These are phyloP conservation scores for Knufia fluminis DNA, from an alignment of 2,329 filamentous ascomycete species.

Conservation along the genomic window DNA sequence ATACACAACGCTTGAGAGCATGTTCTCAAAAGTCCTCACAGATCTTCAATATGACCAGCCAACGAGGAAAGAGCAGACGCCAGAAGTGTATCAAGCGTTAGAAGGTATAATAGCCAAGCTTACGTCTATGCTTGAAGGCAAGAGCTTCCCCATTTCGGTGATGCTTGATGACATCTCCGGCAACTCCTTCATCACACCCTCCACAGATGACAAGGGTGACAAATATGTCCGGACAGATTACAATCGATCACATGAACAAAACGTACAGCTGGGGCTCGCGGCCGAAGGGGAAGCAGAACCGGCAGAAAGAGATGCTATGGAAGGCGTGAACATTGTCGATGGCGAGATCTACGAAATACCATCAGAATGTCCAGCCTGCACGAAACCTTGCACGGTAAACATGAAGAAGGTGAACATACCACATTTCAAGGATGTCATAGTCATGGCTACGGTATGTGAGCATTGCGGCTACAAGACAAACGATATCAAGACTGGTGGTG, in stretches of 20 bases:
- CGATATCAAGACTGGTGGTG: constrained; percentile 95
- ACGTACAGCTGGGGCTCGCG: constrained; percentile 70
- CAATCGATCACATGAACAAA: constrained; percentile 72
- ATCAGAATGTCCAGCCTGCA: constrained; percentile 82
- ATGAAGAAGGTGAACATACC: constrained; percentile 99
- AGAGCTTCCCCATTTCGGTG: constrained; percentile 77
- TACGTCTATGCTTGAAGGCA: constrained; percentile 66
- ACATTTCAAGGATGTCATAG: constrained; percentile 91
- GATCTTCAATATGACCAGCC: constrained; percentile 76
- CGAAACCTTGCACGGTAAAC: constrained; percentile 75
- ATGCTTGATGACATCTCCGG: constrained; percentile 84
- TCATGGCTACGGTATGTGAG: constrained; percentile 91
- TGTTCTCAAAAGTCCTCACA: constrained; percentile 66
- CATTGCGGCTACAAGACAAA: constrained; percentile 90
- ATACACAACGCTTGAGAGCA: constrained; percentile 85
- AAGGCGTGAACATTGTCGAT: constrained; percentile 75
- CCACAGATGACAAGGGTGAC: constrained; percentile 62
- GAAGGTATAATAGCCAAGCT: constrained; percentile 65
- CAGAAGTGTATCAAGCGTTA: constrained; percentile 71
- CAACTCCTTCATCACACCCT: constrained; percentile 93
- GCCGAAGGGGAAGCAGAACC: constrained; percentile 29
- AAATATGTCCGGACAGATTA: constrained; percentile 89
- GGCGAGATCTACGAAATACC: constrained; percentile 92
- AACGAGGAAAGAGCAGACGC: constrained; percentile 65
- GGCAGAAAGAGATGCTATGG: constrained; percentile 36